Base-by-base conservation (phyloP, 1,284 basidiomycete genomes). In the Moniliophthora roreri region DNA sequence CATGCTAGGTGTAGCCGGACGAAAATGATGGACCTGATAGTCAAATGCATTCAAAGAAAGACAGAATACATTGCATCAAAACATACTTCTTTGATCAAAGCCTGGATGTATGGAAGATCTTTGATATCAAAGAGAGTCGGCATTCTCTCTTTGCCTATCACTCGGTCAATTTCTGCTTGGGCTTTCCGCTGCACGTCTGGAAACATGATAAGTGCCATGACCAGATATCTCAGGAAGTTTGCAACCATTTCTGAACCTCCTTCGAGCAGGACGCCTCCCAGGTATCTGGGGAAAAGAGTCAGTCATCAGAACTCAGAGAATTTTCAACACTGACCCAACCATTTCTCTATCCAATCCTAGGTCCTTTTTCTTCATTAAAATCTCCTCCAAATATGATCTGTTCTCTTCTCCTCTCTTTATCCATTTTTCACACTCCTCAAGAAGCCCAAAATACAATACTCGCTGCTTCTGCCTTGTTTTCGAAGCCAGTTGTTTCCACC, bases 81-180 rank as follows among this genome's bases (percentile, higher is more conserved):
- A 13, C 40, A 57, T 0, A 38, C 59, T 50, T 66, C 64, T 50
- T 65, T 62, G 38, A 64, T 60, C n/a, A n/a, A n/a, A n/a, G n/a
- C n/a, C n/a, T n/a, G n/a, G n/a, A n/a, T n/a, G n/a, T n/a, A n/a
- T n/a, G n/a, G n/a, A n/a, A n/a, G n/a, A n/a, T n/a, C n/a, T n/a
- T n/a, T n/a, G n/a, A n/a, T n/a, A n/a, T n/a, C 68, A 1, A 62
- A 58, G 28, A 62, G 41, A 1, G 51, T 57, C 3, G 68, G 68
- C 49, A 60, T 55, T n/a, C 55, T 55, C 9, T 60, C 53, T 4
- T 52, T 36, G 15, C 61, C 61, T 20, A 69, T 48, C 2, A 69
- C 60, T 1, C 50, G 39, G 48, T 70, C 68, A 26, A 69, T 47
- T 49, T 68, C 66, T n/a, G 57, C 62, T n/a, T 66, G 65, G 1